Conservation (phyloP, 2,329 filamentous ascomycete genomes). For the Blumeria graminis region DNA sequence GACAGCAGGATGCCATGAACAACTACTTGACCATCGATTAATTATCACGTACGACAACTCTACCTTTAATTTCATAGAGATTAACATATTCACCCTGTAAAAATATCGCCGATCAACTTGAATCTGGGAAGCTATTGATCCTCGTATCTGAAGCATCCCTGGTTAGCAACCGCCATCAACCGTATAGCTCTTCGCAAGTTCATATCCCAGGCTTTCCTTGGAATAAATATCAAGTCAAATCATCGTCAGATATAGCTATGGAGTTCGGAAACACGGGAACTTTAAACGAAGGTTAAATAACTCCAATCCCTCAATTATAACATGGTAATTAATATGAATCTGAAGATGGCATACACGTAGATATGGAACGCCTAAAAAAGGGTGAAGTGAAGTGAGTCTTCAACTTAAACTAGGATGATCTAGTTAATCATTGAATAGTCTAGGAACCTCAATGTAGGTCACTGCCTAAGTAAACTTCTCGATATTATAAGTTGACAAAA, state of each 20-base stretch:
- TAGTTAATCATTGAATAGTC: slow-evolving; percentile 24
- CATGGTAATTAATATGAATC: slow-evolving; percentile 11
- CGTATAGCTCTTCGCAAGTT: no score
- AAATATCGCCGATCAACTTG: no score
- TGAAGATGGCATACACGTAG: slow-evolving; percentile 92
- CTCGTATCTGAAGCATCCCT: no score
- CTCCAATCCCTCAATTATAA: slow-evolving; percentile 5
- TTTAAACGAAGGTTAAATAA: slow-evolving; percentile 32
- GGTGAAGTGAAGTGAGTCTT: slow-evolving; percentile 84
- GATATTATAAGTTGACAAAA: slow-evolving; percentile 9
- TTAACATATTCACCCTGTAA: no score
- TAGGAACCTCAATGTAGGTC: slow-evolving; percentile 38
- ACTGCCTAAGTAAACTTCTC: neutral
- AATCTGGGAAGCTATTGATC: no score
- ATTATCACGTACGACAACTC: no score
- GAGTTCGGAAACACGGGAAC: slow-evolving; percentile 38
- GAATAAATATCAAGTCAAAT: no score
- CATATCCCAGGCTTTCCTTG: no score
- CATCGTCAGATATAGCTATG: slow-evolving; percentile 18
- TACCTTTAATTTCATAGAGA: no score
- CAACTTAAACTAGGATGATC: neutral
- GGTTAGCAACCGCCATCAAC: no score
- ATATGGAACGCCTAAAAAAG: slow-evolving; percentile 97
- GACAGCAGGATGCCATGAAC: no score
- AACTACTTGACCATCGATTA: no score